Evolutionary conservation across 164 flowering plant species (phyloP), one percentile per base, ranked within the genome.

Genomic region (Liriodendron chinense): DNA sequence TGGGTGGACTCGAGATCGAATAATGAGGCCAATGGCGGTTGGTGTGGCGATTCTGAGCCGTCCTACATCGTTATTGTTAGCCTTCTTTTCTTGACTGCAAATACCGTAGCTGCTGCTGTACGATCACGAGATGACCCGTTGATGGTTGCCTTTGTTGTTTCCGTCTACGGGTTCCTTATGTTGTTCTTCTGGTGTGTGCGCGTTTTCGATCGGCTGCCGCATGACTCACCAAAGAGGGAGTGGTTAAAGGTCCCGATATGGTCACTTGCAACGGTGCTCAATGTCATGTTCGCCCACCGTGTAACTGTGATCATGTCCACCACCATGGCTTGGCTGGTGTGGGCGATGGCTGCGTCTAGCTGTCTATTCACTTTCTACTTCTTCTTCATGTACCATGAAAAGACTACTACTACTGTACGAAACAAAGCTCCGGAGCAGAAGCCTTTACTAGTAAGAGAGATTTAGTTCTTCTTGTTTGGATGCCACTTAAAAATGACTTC

Each of bases 241-340:
- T 10, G 18, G 70, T 10, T 65, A 21, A 74, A 74, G 70, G 18
- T 74, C 0, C 76, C 70, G 12, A 53, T 74, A 50, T 74, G 76
- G 76, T 13, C 26, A 5, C 49, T 74, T 0, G 59, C 61, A 9
- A 65, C 76, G 26, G 13, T 48, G 6, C 70, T 74, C 23, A 24
- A 65, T 16, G 5, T 65, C 25, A 47, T 66, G 70, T 18, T 74
- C 24, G 64, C 70, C 8, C 48, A 24, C 64, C 59, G 76, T 64
- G 59, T 65, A 1, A 16, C 76, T 48, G 62, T 25, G 47, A 26
- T 66, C 16, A 28, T 65, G 1, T 23, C 76, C 63, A 47, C 14
- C 34, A 14, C 48, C 63, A 12, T 74, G 59, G 76, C 21, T 3
- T 74, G 70, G 76, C 24, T 66, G 8, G 70, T 74, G 14, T 74